Base-by-base conservation (phyloP, 306 rosid species). In the Phaseolus lunatus region DNA sequence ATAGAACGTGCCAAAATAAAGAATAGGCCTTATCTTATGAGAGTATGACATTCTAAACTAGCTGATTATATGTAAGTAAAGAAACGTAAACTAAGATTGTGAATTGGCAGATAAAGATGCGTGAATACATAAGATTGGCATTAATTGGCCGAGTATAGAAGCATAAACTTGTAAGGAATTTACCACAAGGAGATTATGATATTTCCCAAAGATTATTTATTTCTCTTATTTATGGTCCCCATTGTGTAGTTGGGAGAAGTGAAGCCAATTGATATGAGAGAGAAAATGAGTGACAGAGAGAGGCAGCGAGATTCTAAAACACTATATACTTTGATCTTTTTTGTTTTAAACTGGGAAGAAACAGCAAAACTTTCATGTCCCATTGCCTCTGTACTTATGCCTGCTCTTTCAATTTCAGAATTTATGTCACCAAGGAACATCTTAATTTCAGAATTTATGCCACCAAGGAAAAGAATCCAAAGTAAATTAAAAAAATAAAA, bases 211-310 rank as follows among this genome's bases (percentile, higher is more conserved):
- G 54, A 62, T 61, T 39, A 83, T 86, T 87, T 73, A 85, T 63
- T 85, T 79, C 63, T 44, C 37, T 65, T 73, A 79, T 87, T 81
- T 76, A 83, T 87, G 85, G 78, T 73, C 83, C 70, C 54, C 62
- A 76, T 73, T 54, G 81, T 77, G 84, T 45, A 82, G 92, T 87
- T 83, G 89, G 88, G 77, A 76, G 73, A 73, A 50, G 79, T 78
- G 75, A 76, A 57, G 80, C 57, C 84, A 80, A 84, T 83, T 79
- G 87, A 69, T 80, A 59, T 68, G 89, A 80, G 85, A 78, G 90
- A 85, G 87, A 81, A 66, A 75, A 33, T 57, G 9, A 41, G 54
- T 20, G 71, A 12, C 71, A 66, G 52, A 16, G 19, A 39, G 67
- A 54, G 76, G 29, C 73, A 54, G 49, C 44, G 65, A 76, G 78